These are phyloP conservation scores for Phaffomyces opuntiae DNA, from an alignment of 805 yeast genomes.

Conservation along the genomic window DNA sequence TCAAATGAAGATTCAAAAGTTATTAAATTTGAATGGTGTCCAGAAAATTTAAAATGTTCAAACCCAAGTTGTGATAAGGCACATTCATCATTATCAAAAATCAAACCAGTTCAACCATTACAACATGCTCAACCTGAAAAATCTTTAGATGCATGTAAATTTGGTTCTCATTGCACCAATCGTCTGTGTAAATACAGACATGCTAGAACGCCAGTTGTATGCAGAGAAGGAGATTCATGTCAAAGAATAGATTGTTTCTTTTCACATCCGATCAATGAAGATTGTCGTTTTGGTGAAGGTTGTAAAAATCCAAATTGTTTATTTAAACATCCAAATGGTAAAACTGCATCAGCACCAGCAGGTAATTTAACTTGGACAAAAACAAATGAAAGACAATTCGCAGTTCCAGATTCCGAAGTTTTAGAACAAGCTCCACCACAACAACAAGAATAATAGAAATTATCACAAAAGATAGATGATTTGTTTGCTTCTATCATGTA, in stretches of 20 bases:
- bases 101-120: constrained; percentile 29
- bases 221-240: constrained; percentile 80
- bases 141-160: constrained; percentile 77
- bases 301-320: constrained; percentile 70
- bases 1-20: constrained; percentile 71
- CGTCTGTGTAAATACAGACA: constrained; percentile 78
- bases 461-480: background rate
- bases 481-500: background rate
- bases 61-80: constrained; percentile 62
- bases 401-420: constrained; percentile 67
- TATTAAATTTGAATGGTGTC: constrained; percentile 67
- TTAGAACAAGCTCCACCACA: constrained; percentile 60
- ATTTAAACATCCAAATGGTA: constrained; percentile 78
- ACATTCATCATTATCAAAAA: constrained; percentile 70
- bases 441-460: background rate
- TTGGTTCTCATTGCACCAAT: constrained; percentile 69
- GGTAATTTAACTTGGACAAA: constrained; percentile 24
- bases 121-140: constrained; percentile 33
- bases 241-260: constrained; percentile 75
- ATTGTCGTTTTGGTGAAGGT: constrained; percentile 70
- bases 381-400: constrained; percentile 63
- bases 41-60: constrained; percentile 56
- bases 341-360: constrained; percentile 24
- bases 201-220: constrained; percentile 63
- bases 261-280: constrained; percentile 73